Evolutionary conservation across 306 rosid genomes (phyloP).

Genomic region (Inga laurina): DNA sequence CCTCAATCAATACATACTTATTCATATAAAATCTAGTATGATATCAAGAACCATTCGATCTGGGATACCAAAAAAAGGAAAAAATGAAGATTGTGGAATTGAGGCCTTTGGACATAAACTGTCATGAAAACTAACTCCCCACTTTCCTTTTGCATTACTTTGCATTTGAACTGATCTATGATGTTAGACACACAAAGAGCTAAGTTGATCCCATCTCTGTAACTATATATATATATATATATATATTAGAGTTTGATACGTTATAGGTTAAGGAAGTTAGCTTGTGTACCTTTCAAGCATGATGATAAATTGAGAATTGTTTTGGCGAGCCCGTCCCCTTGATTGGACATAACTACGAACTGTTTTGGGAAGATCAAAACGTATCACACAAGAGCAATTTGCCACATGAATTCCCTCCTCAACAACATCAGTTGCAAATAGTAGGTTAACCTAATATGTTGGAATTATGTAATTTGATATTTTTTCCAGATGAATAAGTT

Average conservation of each 20-base stretch:
- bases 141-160: too few species aligned
- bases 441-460: constrained; percentile 55
- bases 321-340: constrained; percentile 64
- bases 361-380: constrained; percentile 75
- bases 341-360: constrained; percentile 75
- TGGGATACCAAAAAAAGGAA: too few species aligned
- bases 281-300: constrained; percentile 67
- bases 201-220: background rate
- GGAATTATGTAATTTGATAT: background rate
- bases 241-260: background rate
- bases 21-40: too few species aligned
- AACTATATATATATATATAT: too few species aligned
- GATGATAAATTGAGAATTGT: constrained; percentile 51
- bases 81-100: too few species aligned
- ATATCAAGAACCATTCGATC: too few species aligned
- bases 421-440: constrained; percentile 73
- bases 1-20: too few species aligned
- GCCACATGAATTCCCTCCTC: constrained; percentile 82
- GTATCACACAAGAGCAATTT: constrained; percentile 66
- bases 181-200: background rate
- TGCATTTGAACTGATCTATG: background rate
- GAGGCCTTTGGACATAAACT: too few species aligned
- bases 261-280: constrained; percentile 18
- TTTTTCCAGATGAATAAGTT: background rate
- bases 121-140: too few species aligned